Base-by-base conservation (phyloP, 2,329 filamentous ascomycete genomes). In the Calonectria pseudoturangicola region DNA sequence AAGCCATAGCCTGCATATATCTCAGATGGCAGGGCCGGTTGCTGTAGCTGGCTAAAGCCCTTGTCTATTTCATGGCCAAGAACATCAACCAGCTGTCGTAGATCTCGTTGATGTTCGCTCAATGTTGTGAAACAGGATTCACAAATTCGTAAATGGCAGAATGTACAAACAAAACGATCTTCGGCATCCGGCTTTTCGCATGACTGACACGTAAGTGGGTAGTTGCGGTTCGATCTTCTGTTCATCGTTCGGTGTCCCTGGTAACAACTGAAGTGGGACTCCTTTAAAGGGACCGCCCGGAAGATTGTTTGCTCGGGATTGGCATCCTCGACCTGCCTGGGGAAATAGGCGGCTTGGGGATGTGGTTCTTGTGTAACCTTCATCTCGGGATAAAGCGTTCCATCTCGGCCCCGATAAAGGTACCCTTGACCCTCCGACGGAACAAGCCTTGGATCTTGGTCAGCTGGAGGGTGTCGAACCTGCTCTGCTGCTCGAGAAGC, bases 91-190 rank as follows among this genome's bases (percentile, higher is more conserved):
- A 89, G 79, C 45, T 76, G 79, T n/a, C 76, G 74, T 36, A 91
- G 80, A 72, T 90, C 85, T 28, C 85, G 83, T 47, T 84, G 82
- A 58, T 85, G 83, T 28, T 78, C 79, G 30, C 84, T 82, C 68
- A 91, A 79, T 27, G 82, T 79, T 15, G 83, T 85, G 47, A 84
- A 79, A 75, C 90, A 92, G 2, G 82, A 74, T 39, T 84, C 83
- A 80, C 90, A 92, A 70, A 91, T 85, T 65, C 89, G 86, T 60
- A 91, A 76, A 71, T 86, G 84, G 81, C 89, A 91, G 80, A 87
- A 89, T 16, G 82, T 81, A 79, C 89, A 91, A 25, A 83, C 84
- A 81, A 83, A 87, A 43, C 89, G 86, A 73, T 86, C 81, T 54
- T 86, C 84, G 8, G 79, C 76, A 70, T 90, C 88, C 63, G 84